Conservation (phyloP, 306 rosid species). For the Prunus mume region DNA sequence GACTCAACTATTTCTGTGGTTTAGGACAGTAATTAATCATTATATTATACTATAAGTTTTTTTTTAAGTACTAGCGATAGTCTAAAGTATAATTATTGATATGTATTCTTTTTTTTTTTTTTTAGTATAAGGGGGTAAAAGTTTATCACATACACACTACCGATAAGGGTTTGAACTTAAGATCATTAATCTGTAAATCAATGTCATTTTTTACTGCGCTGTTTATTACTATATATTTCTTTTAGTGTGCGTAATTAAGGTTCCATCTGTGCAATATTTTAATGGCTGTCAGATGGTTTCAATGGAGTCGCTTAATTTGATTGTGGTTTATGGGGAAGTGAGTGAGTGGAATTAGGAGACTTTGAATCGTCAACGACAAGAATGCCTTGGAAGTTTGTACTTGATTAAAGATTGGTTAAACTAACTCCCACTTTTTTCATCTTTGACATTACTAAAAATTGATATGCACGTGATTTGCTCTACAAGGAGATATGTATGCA, state of each 20-base stretch:
- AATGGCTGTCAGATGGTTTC: background rate
- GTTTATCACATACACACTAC: too few species aligned
- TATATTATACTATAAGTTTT: background rate
- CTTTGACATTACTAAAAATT: background rate
- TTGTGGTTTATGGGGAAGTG: constrained; percentile 27
- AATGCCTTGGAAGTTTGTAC: constrained; percentile 31
- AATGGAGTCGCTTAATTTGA: background rate
- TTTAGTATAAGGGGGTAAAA: accelerated
- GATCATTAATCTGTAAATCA: too few species aligned
- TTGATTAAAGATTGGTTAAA: constrained; percentile 1
- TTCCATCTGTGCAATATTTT: background rate
- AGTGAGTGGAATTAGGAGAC: constrained; percentile 2
- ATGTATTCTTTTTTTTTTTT: too few species aligned
- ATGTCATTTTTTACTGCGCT: too few species aligned
- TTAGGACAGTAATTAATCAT: background rate
- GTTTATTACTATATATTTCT: too few species aligned
- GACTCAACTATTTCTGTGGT: too few species aligned
- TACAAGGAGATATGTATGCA: too few species aligned
- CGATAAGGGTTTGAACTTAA: accelerated
- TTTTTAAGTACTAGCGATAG: too few species aligned
- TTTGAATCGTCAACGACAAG: constrained; percentile 47
- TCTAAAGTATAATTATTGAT: too few species aligned
- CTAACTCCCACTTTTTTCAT: background rate
- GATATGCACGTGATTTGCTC: too few species aligned
- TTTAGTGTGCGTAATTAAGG: constrained; percentile 1